A percentile compares a stretch with the other conserved stretches of the same genome.
phyloP scores from a whole-genome alignment of 306 rosid species.

The Pterocarpus santalinus region DNA sequence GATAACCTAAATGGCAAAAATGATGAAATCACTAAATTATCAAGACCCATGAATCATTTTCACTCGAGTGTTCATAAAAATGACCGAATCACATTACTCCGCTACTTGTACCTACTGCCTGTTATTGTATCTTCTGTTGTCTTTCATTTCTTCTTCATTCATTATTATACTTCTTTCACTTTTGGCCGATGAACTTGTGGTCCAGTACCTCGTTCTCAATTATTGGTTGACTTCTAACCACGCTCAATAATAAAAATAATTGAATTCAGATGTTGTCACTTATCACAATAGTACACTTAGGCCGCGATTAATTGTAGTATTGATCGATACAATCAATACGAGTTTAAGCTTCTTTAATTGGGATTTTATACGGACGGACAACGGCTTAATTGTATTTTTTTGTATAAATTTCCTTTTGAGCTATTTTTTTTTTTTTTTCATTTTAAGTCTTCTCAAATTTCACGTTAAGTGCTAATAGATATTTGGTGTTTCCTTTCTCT shows the following conservation, averaged over 20 bases:
- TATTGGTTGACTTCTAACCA: background rate
- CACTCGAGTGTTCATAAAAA: too few species aligned
- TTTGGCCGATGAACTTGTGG: conserved; percentile 40
- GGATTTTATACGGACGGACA: background rate
- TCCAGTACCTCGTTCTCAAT: conserved; percentile 37
- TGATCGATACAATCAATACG: background rate
- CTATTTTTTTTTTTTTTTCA: too few species aligned
- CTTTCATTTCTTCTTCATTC: too few species aligned
- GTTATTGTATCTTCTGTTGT: background rate
- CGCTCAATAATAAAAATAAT: conserved; percentile 7
- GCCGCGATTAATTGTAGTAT: background rate
- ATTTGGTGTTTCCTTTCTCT: background rate
- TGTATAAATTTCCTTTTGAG: background rate
- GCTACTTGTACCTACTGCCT: too few species aligned
- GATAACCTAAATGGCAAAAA: too few species aligned
- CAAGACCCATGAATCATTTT: background rate
- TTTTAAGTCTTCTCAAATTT: background rate
- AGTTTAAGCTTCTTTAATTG: background rate
- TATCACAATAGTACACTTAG: background rate
- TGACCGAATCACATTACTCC: too few species aligned
- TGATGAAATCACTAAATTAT: background rate
- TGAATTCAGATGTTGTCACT: background rate
- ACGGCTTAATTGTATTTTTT: background rate
- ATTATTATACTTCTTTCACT: background rate
- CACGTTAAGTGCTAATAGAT: background rate